Base-by-base conservation (phyloP, 176 grass and related monocot species). In the Ensete ventricosum region DNA sequence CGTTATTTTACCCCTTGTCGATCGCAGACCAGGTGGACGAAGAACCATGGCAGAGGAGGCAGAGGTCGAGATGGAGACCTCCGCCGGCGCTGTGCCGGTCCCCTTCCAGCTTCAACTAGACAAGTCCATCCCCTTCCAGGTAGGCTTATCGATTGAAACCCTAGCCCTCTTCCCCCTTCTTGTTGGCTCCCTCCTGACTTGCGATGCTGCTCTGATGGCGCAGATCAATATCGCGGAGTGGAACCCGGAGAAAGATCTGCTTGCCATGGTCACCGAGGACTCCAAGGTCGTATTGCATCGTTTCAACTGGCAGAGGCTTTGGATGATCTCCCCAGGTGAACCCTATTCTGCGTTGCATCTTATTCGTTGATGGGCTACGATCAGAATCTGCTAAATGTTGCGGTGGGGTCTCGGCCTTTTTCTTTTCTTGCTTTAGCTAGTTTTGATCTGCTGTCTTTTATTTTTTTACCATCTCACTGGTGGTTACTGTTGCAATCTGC, bases 261-360 rank as follows among this genome's bases (percentile, higher is more conserved):
- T 98, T 81, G 95, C 90, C 50, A 93, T 98, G 84, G 86, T 93
- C 62, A 98, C 95, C 17, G 90, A 98, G 9, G 90, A 98, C 24
- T 98, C 86, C 13, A 98, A 91, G 83, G 82, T 98, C 50, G 67
- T 93, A 72, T 81, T 98, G 26, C 95, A 98, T 84, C 90, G 95
- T 25, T 98, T 98, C 80, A 98, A 93, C 81, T 98, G 95, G 95
- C 90, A 93, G 87, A 85, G 95, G 84, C 95, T 98, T 19, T 98
- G 95, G 95, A 93, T 84, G 71, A 78, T 93, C 48, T 82, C 83
- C 52, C 88, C 95, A 78, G 86, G 95, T 98, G 80, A 52, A 1
- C 20, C 14, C 14, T 20, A 7, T 69, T 34, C 16, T 48, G 8
- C 13, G 24, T 69, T 3, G 67, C 16, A 14, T 19, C 26, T 34